A percentile compares a stretch with the other conserved stretches of the same genome.
Evolutionary conservation across 306 rosid genomes (phyloP).

Genomic region (Pterocarpus macrocarpus): DNA sequence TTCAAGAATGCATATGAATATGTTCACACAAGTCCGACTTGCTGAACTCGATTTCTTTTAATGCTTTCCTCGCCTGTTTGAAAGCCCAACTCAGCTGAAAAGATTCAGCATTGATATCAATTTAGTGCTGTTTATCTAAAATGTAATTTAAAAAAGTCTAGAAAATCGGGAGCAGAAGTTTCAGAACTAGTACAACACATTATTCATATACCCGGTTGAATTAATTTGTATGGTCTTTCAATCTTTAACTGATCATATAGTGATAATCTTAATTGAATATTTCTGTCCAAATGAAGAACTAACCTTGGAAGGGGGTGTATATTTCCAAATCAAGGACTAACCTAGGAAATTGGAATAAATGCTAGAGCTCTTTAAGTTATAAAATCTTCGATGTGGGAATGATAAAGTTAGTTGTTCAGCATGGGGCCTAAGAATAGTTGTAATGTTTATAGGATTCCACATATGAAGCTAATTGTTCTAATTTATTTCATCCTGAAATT

Average conservation of each 20-base stretch:
- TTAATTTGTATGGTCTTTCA: neutral
- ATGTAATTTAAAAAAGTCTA: conserved; percentile 14
- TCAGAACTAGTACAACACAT: neutral
- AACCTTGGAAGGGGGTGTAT: neutral
- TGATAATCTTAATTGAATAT: conserved; percentile 1
- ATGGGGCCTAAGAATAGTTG: neutral
- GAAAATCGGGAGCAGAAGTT: neutral
- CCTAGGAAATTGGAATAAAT: neutral
- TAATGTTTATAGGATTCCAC: neutral
- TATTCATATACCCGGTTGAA: neutral
- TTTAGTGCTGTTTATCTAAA: neutral
- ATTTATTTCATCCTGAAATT: neutral
- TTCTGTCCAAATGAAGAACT: neutral
- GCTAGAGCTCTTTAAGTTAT: neutral
- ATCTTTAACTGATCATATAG: neutral
- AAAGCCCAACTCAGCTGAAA: conserved; percentile 14
- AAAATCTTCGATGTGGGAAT: neutral
- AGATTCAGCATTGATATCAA: conserved; percentile 21
- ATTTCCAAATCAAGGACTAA: neutral
- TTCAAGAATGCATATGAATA: conserved; percentile 14
- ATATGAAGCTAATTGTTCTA: neutral
- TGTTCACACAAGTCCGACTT: neutral
- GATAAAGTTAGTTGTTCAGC: neutral
- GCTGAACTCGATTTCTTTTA: neutral
- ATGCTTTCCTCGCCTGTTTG: conserved; percentile 28